Base-by-base conservation (phyloP, 176 grass and related monocot genomes). In the Raddia distichophylla region DNA sequence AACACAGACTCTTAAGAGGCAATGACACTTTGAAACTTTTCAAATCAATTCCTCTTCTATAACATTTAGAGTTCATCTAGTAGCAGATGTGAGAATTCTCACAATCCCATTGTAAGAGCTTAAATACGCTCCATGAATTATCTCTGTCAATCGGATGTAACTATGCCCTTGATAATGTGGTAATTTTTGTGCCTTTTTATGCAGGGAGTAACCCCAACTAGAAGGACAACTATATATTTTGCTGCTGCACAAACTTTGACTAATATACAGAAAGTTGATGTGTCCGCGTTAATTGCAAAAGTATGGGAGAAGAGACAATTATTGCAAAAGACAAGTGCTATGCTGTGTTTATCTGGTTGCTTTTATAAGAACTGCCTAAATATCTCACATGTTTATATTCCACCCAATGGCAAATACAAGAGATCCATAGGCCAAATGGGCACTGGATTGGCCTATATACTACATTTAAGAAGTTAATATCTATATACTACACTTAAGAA, bases 291-390 rank as follows among this genome's bases (percentile, higher is more conserved):
- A 91, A 62, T 74, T 99, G 73, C 92, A 99, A 47, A 99, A 95
- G 67, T 93, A 88, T 66, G 91, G 96, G 34, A 92, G 76, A 84
- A 82, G 93, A 84, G 96, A 99, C 40, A 95, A 99, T 60, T 99
- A 99, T 67, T 99, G 96, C 84, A 99, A 88, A 86, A 91, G 93
- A 94, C 93, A 79, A 14, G 68, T 80, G 67, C 15, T 75, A 15
- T 58, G 5, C 43, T 9, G 7, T 76, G 20, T 17, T 27, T 27
- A 27, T 27, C 27, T 27, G 27, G 0, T 27, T 27, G 27, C 0
- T 27, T 27, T 27, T 27, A 27, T 27, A 27, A 27, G 27, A 27
- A 27, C 27, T 27, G 27, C 27, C 27, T 27, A 27, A 27, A 27
- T 27, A 27, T 27, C 27, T 27, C 27, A 27, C 27, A 27, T 27